phyloP scores from a whole-genome alignment of 208 protist species.

The Herpetomonas muscarum region DNA sequence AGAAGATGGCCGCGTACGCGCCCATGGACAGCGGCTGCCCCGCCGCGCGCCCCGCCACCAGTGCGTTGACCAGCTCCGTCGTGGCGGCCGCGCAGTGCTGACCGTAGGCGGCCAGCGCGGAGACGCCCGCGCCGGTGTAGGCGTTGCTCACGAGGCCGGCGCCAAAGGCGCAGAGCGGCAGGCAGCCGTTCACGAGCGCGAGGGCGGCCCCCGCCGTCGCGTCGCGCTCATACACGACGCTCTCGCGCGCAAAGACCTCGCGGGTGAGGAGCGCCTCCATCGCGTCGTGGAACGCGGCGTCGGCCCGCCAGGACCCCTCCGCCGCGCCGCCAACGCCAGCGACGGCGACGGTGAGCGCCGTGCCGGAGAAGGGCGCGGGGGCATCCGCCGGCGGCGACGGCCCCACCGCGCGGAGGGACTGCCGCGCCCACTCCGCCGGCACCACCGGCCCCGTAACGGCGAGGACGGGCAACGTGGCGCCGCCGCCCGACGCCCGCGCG shows the following conservation, averaged over 20 bases:
- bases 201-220: conserved; percentile 39
- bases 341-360: conserved; percentile 40
- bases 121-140: conserved; percentile 50
- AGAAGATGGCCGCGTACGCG: conserved; percentile 38
- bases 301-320: too few relatives aligned
- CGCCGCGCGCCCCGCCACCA: conserved; percentile 23
- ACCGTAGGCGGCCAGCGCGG: conserved; percentile 60
- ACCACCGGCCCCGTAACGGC: conserved; percentile 62
- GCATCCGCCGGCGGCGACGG: background rate
- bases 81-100: conserved; percentile 64
- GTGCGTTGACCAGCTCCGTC: conserved; percentile 27
- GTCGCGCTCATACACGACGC: conserved; percentile 38
- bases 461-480: conserved; percentile 22
- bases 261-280: conserved; percentile 8
- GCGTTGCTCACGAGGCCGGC: conserved; percentile 81
- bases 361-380: conserved; percentile 31
- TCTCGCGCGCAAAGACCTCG: conserved; percentile 56
- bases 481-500: conserved; percentile 10
- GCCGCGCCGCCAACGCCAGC: too few relatives aligned
- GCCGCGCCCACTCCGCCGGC: conserved; percentile 58
- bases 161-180: conserved; percentile 73
- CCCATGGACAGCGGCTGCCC: conserved; percentile 40
- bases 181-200: conserved; percentile 62
- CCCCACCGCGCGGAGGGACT: conserved; percentile 11
- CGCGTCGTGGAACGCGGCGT: background rate